Conservation (phyloP, 495 filamentous ascomycete species). For the Hyaloscypha finlandica region DNA sequence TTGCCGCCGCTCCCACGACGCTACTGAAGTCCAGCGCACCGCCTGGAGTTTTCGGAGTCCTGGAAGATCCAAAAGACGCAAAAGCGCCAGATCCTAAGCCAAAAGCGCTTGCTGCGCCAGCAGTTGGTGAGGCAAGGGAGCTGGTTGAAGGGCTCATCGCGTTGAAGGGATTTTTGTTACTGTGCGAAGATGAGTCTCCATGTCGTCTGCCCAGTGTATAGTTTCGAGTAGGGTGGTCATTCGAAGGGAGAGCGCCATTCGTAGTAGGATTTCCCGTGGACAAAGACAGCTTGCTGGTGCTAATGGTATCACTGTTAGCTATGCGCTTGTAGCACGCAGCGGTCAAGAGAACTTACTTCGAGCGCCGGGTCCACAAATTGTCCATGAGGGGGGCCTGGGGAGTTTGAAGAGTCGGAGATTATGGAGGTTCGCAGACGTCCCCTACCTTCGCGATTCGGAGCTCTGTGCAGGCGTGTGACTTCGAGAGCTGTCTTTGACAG, state of each 20-base stretch:
- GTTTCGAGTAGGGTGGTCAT: constrained; percentile 65
- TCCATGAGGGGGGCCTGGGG: constrained; percentile 51
- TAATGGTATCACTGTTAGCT: constrained; percentile 36
- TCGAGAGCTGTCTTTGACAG: constrained; percentile 21
- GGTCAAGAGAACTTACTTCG: constrained; percentile 66
- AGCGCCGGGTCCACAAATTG: constrained; percentile 88
- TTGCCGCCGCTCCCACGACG: constrained; percentile 61
- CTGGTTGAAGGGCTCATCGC: constrained; percentile 69
- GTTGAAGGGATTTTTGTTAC: constrained; percentile 83
- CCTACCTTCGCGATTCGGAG: constrained; percentile 30
- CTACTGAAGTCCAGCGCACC: constrained; percentile 71
- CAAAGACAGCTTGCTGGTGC: constrained; percentile 86
- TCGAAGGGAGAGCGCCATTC: constrained; percentile 54
- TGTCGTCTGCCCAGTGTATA: constrained; percentile 70
- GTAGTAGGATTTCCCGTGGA: constrained; percentile 64
- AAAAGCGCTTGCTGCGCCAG: constrained; percentile 88
- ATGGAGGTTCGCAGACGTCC: constrained; percentile 33
- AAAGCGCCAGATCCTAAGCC: constrained; percentile 94
- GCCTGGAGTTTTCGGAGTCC: constrained; percentile 86
- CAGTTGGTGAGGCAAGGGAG: constrained; percentile 80
- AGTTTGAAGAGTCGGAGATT: constrained; percentile 14
- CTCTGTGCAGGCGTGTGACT: constrained; percentile 36
- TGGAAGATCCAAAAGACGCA: constrained; percentile 85
- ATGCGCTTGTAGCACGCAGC: constrained; percentile 13
- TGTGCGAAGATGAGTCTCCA: constrained; percentile 75